A percentile compares a stretch with the other conserved stretches of the same genome.
Evolutionary conservation across 2,329 filamentous ascomycete genomes (phyloP).

Genomic region (Trichoderma afroharzianum): DNA sequence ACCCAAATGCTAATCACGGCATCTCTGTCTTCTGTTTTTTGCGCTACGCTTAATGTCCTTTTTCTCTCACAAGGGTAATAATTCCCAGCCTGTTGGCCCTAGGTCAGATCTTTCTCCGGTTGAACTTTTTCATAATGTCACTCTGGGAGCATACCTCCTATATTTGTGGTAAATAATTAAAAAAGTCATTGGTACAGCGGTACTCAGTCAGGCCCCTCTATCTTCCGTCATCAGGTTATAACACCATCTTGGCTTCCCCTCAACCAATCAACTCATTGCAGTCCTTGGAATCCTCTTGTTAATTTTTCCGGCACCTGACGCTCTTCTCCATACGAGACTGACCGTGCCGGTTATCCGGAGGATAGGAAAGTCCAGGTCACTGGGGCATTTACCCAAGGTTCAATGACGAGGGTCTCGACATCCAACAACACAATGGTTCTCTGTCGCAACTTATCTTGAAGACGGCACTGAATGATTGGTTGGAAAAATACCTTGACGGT

Average conservation of each 20-base stretch:
- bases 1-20: neutral
- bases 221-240: neutral
- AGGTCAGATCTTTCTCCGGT: neutral
- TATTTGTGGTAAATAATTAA: neutral
- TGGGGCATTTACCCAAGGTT: neutral
- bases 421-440: neutral
- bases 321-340: neutral
- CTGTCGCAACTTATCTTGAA: neutral
- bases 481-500: neutral
- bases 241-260: neutral
- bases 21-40: neutral
- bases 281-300: neutral
- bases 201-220: too few species aligned
- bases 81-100: neutral
- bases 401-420: neutral
- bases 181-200: neutral
- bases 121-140: neutral
- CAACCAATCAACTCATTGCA: neutral
- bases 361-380: neutral
- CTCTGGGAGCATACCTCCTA: neutral
- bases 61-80: neutral
- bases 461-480: neutral
- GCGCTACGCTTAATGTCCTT: neutral
- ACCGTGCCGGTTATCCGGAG: neutral
- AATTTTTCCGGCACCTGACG: neutral